Percentiles rank a stretch among this genome's conserved stretches.
phyloP scores from a whole-genome alignment of 805 yeast species.

The Wickerhamomyces bisporus region DNA sequence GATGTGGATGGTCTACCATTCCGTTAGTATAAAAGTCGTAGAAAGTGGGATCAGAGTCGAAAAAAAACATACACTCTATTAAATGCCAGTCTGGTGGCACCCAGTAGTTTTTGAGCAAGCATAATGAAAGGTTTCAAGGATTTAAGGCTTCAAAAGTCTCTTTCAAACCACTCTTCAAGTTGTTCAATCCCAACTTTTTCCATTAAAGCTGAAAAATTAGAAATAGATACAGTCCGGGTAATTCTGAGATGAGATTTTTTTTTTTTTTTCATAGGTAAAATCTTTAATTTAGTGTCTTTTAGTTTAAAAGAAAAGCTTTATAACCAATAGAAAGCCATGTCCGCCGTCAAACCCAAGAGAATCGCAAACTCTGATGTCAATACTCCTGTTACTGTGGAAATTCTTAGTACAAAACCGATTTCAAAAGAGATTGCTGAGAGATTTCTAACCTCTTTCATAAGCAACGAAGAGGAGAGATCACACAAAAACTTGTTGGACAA shows the following conservation, averaged over 20 bases:
- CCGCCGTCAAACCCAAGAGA: slow-evolving; percentile 14
- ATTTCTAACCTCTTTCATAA: slow-evolving; percentile 38
- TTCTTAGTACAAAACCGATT: slow-evolving; percentile 20
- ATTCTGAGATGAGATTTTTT: too few species aligned
- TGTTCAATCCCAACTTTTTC: too few species aligned
- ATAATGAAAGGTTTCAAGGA: neutral
- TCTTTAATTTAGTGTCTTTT: neutral
- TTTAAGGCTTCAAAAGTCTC: too few species aligned
- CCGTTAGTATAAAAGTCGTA: slow-evolving; percentile 8
- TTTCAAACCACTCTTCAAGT: too few species aligned
- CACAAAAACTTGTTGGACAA: slow-evolving; percentile 12
- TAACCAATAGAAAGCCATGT: slow-evolving; percentile 1
- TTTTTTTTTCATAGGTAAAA: too few species aligned
- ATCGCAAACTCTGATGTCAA: slow-evolving; percentile 20
- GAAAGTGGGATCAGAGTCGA: neutral
- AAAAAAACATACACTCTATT: neutral
- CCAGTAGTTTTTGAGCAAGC: slow-evolving; percentile 9
- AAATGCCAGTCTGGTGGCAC: neutral
- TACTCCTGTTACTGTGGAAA: slow-evolving; percentile 21
- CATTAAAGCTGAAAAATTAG: too few species aligned
- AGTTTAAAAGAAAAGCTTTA: neutral
- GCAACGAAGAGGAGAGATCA: slow-evolving; percentile 18
- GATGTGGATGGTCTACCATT: slow-evolving; percentile 2
- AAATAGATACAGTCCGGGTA: too few species aligned
- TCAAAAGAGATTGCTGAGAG: slow-evolving; percentile 40